These are phyloP conservation scores for Paramecium octaurelia DNA, from an alignment of 73 alveolate genomes.

Conservation along the genomic window DNA sequence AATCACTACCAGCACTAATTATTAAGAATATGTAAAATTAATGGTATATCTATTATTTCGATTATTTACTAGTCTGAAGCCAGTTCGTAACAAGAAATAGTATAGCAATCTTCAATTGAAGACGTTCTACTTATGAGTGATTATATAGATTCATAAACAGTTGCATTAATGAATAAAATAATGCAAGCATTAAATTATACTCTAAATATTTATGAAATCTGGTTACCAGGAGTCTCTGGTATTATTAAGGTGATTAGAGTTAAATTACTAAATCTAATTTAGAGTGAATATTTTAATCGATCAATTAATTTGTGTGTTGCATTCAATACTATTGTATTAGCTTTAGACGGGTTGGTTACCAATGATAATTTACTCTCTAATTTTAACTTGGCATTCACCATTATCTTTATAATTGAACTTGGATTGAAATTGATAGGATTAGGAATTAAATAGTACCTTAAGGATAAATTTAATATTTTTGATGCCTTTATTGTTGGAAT, in stretches of 20 bases:
- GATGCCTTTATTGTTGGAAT: constrained; percentile 81
- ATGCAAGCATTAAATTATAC: constrained; percentile 28
- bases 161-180: background rate
- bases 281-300: background rate
- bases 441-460: constrained; percentile 71
- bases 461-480: constrained; percentile 82
- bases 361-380: constrained; percentile 60
- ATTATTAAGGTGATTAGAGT: background rate
- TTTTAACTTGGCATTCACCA: constrained; percentile 75
- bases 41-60: background rate
- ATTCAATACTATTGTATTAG: constrained; percentile 74
- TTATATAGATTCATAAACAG: background rate
- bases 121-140: background rate
- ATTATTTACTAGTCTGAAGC: background rate
- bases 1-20: background rate
- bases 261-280: background rate
- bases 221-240: constrained; percentile 56
- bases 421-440: constrained; percentile 72
- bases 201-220: background rate
- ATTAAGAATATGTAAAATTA: background rate
- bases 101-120: constrained; percentile 4
- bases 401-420: constrained; percentile 76
- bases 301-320: constrained; percentile 73
- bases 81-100: background rate
- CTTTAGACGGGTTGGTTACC: constrained; percentile 77